These are phyloP conservation scores for Orbilia quercus DNA, from an alignment of 2,329 filamentous ascomycete genomes.

Conservation along the genomic window DNA sequence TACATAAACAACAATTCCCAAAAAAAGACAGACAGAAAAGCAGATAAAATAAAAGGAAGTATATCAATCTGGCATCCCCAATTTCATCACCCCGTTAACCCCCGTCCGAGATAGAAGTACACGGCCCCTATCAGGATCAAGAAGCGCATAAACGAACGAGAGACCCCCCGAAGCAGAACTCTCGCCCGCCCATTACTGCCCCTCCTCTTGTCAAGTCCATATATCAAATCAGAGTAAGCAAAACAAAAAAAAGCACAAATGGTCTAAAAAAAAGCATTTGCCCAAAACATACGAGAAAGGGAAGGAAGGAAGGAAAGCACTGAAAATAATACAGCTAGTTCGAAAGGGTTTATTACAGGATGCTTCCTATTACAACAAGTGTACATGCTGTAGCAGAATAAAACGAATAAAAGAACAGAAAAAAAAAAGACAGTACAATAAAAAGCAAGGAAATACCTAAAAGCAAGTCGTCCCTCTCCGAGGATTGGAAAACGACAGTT, in stretches of 20 bases:
- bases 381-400: slow-evolving; percentile 25
- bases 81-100: slow-evolving; percentile 53
- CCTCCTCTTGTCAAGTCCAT: background rate
- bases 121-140: background rate
- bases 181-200: background rate
- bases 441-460: slow-evolving; percentile 57
- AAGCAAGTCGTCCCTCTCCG: slow-evolving; percentile 56
- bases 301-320: slow-evolving; percentile 29
- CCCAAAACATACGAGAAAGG: slow-evolving; percentile 16
- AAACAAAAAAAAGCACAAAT: slow-evolving; percentile 20
- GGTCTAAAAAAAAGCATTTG: slow-evolving; percentile 30
- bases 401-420: slow-evolving; percentile 6
- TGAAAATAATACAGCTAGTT: slow-evolving; percentile 46
- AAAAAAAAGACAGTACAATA: background rate
- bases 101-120: slow-evolving; percentile 5
- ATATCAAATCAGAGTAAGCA: slow-evolving; percentile 2
- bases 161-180: background rate
- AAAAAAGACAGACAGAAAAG: slow-evolving; percentile 40
- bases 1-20: slow-evolving; percentile 45
- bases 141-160: background rate
- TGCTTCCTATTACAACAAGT: slow-evolving; percentile 30
- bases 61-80: slow-evolving; percentile 54
- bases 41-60: slow-evolving; percentile 51
- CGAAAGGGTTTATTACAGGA: slow-evolving; percentile 43
- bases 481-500: slow-evolving; percentile 57